Evolutionary conservation across 352 stramenopile species (phyloP), one percentile per base, ranked within the genome.

Genomic region (Phytopythium ostracodes): DNA sequence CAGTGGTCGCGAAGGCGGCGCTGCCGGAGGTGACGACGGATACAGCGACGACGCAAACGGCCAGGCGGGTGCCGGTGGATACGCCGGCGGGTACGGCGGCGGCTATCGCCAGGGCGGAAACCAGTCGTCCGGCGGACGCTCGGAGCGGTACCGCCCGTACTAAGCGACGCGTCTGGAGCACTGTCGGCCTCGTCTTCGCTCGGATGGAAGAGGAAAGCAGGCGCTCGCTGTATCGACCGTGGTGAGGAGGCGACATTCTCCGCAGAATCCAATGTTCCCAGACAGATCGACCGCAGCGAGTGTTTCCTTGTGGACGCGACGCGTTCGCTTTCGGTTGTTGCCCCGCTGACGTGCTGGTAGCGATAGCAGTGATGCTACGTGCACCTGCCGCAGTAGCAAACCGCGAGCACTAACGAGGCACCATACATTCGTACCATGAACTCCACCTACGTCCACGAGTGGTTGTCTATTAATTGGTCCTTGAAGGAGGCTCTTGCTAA

Each of bases 71-170:
- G 69, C 67, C 33, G 64, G 61, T 20, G 67, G 62, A 20, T 75
- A 77, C 46, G 79, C 76, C 25, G 76, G 60, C 11, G 52, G 55
- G 11, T 67, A 66, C 42, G 55, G 60, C 3, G 59, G 76, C 50
- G 65, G 73, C 35, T 91, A 91, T 56, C 79, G 79, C 55, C 84
- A 88, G 64, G 81, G 80, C 59, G 68, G 68, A 36, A 71, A 64
- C 46, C 79, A 79, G 68, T 86, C 73, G 40, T 83, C 78, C 35
- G 76, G 78, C 46, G 79, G 79, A 33, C 76, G 83, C 59, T 90
- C 85, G 68, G 85, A 94, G 27, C 77, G 85, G 77, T 94, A 94
- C 74, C 85, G 85, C 64, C 85, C 85, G 53, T 94, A 94, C 71
- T 94, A 80, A 88, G 60, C 15, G 60, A 17, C 20, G 31, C 31